Evolutionary conservation across 2,329 filamentous ascomycete species (phyloP), one percentile per base, ranked within the genome.

Genomic region (Apiospora rasikravindrae): DNA sequence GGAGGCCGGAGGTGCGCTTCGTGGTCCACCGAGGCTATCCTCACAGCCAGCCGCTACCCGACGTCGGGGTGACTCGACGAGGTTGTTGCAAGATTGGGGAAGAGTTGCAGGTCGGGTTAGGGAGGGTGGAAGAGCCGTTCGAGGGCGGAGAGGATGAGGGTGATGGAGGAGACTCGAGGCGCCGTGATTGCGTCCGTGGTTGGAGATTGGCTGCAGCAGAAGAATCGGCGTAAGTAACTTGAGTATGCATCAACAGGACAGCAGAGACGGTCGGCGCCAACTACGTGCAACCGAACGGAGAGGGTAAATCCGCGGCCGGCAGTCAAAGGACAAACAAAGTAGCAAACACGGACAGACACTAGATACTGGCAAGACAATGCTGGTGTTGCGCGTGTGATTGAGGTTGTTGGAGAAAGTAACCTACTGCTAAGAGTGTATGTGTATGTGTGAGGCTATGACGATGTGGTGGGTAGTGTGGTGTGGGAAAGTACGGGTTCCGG

Each of bases 101-200:
- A 29, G 29, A 33, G 57, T 64, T 40, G 57, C 44, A 71, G 51
- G 72, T 71, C 74, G 72, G 73, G 76, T 83, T 88, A 89, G 74
- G 87, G 87, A 82, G 87, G 87, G 76, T 89, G 87, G 77, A 86
- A 84, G 74, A 86, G 80, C 80, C 85, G 80, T 80, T 88, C 84
- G 79, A 86, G 81, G 77, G 83, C 78, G 83, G 86, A 86, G 80
- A 87, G 83, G 79, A 86, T 79, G 76, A 79, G 77, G 80, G 84
- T 73, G 78, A 37, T 53, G 26, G 84, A 75, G 80, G 86, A 82
- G 78, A 79, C 81, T 79, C 81, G 82, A 77, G 78, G 82, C 83
- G 80, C 80, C 82, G 83, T 84, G 84, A 82, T 83, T 77, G 81
- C 81, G 82, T 86, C 86, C 86, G 87, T 88, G 81, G 84, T 86